Conservation (phyloP, 306 rosid genomes). For the Luffa aegyptiaca region DNA sequence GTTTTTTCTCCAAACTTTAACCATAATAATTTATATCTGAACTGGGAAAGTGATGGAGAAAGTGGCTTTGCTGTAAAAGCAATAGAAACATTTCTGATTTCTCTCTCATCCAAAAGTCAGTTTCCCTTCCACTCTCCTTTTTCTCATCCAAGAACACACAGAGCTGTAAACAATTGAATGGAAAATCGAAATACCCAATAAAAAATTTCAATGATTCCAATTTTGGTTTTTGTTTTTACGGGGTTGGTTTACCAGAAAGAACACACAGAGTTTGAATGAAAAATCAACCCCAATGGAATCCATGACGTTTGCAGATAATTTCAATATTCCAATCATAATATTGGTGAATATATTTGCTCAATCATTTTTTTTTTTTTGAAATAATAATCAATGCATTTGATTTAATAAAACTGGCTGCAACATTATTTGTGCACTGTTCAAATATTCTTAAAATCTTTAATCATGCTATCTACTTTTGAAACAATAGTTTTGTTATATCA, state of each 20-base stretch:
- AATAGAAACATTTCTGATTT: not conserved
- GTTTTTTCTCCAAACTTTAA: not conserved
- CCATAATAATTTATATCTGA: not conserved
- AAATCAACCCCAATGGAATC: not conserved
- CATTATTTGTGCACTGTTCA: not conserved
- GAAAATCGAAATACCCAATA: not conserved
- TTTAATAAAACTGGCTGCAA: not conserved
- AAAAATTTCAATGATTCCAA: not conserved
- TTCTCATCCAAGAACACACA: not conserved
- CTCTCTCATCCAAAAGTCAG: constrained; percentile 7
- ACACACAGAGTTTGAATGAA: not conserved
- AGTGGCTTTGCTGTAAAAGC: constrained; percentile 14
- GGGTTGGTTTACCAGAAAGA: not conserved
- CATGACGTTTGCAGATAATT: not conserved
- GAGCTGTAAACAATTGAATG: not conserved
- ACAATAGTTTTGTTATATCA: not conserved
- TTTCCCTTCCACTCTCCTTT: not conserved
- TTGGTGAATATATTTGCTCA: not conserved
- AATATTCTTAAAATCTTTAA: not conserved
- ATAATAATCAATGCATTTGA: too few relatives aligned
- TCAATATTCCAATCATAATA: not conserved
- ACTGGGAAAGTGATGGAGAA: constrained; percentile 7
- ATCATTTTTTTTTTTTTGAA: too few relatives aligned
- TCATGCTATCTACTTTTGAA: not conserved
- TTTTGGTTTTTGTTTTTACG: not conserved